These are phyloP conservation scores for Lichenothelia convexa DNA, from an alignment of 495 filamentous ascomycete species.

Conservation along the genomic window DNA sequence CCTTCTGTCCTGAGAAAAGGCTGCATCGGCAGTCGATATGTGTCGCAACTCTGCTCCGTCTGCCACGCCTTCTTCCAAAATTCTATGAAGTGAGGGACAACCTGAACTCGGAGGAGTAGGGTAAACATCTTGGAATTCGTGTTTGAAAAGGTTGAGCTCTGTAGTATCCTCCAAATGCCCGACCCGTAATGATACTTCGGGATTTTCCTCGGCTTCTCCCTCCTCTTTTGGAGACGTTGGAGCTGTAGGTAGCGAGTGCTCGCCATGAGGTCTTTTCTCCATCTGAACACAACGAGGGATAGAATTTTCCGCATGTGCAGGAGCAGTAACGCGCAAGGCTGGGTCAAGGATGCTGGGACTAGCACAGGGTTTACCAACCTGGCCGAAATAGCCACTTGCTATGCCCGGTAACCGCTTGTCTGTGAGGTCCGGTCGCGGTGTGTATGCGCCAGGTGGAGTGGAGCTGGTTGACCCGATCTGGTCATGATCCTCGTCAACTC, in stretches of 20 bases:
- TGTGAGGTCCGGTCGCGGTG: conserved; percentile 70
- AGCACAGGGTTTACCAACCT: conserved; percentile 59
- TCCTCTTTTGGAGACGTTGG: conserved; percentile 8
- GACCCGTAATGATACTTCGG: conserved; percentile 12
- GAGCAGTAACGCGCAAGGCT: conserved; percentile 4
- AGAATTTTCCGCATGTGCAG: too few relatives aligned
- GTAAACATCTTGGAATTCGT: too few relatives aligned
- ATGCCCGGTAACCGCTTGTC: conserved; percentile 86
- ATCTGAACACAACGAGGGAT: too few relatives aligned
- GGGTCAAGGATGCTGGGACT: conserved; percentile 9
- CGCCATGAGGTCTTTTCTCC: too few relatives aligned
- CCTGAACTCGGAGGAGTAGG: conserved; percentile 15
- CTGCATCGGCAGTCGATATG: too few relatives aligned
- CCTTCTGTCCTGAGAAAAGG: too few relatives aligned
- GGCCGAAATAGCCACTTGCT: conserved; percentile 78
- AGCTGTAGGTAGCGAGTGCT: conserved; percentile 7
- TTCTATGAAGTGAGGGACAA: conserved; percentile 9
- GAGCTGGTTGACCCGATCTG: conserved; percentile 62
- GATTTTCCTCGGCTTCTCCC: conserved; percentile 3
- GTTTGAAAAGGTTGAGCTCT: too few relatives aligned
- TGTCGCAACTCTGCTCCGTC: too few relatives aligned
- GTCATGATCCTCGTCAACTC: conserved; percentile 51
- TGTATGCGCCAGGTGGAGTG: conserved; percentile 61
- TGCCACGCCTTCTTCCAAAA: too few relatives aligned
- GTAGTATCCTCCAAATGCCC: too few relatives aligned